Base-by-base conservation (phyloP, 352 stramenopile genomes). In the Phytopythium oedochilum region DNA sequence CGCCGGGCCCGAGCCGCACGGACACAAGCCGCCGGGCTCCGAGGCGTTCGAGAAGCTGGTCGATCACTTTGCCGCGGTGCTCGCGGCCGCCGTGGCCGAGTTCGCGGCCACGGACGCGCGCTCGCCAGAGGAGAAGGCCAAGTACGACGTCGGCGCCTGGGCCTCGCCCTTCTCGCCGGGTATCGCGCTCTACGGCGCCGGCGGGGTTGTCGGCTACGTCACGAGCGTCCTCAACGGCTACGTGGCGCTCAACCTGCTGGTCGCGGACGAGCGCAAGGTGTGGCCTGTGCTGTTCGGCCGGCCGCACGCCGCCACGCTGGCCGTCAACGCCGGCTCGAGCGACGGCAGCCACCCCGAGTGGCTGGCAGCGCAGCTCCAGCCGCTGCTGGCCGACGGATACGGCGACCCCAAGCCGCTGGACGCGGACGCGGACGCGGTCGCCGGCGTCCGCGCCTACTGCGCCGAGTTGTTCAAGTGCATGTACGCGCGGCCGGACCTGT, bases 231-330 rank as follows among this genome's bases (percentile, higher is more conserved):
- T 53, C 29, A 23, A 43, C 32, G 32, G 31, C 31, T 53, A 53
- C 20, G 47, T 53, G 31, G 47, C 32, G 47, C 47, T 53, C 47
- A 53, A 52, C 45, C 23, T 52, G 45, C 26, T 52, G 10, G 23
- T 52, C 5, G 15, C 38, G 45, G 31, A 35, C 45, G 45, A 52
- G 18, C 17, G 17, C 9, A 20, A 17, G 15, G 28, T 52, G 45
- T 14, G 45, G n/a, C 8, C 45, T 2, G 28, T 15, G 28, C 7
- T 52, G 45, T 50, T 50, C 44, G 44, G 36, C 25, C 23, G 23
- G 1, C 11, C 23, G 11, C 22, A 12, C 17, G 35, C 14, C 8
- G 0, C 0, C 25, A 6, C 18, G 28, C 28, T 52, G 5, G 14
- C 15, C 1, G 26, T 39, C 18, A 38, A 38, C 45, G 45, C 25